Conservation (phyloP, 2,329 filamentous ascomycete genomes). For the Cytospora paraplurivora region DNA sequence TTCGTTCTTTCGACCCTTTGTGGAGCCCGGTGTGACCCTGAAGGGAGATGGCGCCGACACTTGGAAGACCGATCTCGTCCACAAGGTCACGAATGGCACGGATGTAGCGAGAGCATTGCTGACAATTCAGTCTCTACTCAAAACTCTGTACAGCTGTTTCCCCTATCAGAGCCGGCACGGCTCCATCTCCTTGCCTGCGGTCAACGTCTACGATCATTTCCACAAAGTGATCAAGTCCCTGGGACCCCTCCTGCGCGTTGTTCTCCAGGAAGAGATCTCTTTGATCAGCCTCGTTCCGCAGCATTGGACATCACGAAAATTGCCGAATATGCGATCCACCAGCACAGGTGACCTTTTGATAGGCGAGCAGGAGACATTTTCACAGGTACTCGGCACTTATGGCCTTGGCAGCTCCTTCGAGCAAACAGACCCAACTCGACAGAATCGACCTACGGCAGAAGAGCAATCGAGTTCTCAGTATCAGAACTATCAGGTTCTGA, state of each 20-base stretch:
- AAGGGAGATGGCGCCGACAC: constrained; percentile 36
- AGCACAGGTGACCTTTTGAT: constrained; percentile 22
- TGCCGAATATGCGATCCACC: constrained; percentile 28
- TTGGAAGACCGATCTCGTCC: constrained; percentile 41
- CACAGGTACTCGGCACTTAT: constrained; percentile 21
- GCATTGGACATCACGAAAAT: constrained; percentile 55
- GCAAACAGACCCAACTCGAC: constrained; percentile 19
- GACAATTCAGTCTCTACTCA: constrained; percentile 73
- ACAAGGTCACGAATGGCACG: constrained; percentile 66
- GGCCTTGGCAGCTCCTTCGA: constrained; percentile 3
- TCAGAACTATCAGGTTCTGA: constrained; percentile 76
- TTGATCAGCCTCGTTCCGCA: constrained; percentile 74
- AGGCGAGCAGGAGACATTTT: constrained; percentile 21
- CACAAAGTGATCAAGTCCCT: constrained; percentile 71
- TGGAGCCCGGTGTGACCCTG: constrained; percentile 49
- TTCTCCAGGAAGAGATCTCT: constrained; percentile 82
- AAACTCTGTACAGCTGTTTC: constrained; percentile 74
- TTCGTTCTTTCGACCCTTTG: constrained; percentile 72
- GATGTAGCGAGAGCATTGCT: constrained; percentile 76
- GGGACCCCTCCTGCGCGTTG: constrained; percentile 75
- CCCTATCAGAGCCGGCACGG: constrained; percentile 67
- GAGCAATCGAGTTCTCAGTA: constrained; percentile 44
- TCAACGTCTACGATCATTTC: constrained; percentile 87
- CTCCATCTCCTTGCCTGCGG: constrained; percentile 66
- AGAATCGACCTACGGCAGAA: constrained; percentile 30